Conservation (phyloP, 1,284 basidiomycete genomes). For the Neolentinus lepideus region DNA sequence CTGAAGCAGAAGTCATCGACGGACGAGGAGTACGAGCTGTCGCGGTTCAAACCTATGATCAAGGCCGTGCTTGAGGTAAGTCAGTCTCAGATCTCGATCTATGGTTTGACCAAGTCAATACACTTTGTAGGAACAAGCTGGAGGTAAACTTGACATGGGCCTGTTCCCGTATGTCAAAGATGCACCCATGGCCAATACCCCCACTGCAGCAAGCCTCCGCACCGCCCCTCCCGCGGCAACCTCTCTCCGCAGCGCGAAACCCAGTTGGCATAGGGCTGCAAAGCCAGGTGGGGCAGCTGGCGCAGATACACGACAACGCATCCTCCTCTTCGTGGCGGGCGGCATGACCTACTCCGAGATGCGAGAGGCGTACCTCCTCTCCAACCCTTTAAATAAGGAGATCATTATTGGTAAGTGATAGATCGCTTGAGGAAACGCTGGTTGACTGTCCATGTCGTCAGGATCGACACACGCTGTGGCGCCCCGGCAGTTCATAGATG, state of each 20-base stretch:
- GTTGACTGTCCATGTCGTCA: constrained; percentile 21
- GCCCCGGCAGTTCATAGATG: constrained; percentile 80
- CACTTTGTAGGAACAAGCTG: constrained; percentile 65
- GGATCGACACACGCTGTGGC: constrained; percentile 89
- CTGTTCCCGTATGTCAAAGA: constrained; percentile 93
- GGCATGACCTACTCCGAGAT: constrained; percentile 97
- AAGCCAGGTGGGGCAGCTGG: constrained; percentile 37
- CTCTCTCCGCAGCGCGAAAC: constrained; percentile 79
- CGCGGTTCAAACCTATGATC: constrained; percentile 86
- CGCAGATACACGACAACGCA: constrained; percentile 66
- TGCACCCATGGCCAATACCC: constrained; percentile 50
- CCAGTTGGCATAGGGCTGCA: constrained; percentile 77
- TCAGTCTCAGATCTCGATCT: not conserved
- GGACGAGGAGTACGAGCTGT: constrained; percentile 94
- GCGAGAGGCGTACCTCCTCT: constrained; percentile 80
- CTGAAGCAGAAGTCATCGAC: constrained; percentile 68
- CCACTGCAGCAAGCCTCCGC: constrained; percentile 38
- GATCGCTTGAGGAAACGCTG: not conserved
- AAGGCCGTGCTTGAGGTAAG: constrained; percentile 51
- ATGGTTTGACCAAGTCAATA: not conserved
- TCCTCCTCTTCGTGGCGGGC: constrained; percentile 90
- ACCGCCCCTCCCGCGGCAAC: constrained; percentile 46
- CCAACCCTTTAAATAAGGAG: constrained; percentile 74
- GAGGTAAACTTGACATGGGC: constrained; percentile 69
- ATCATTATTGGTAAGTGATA: constrained; percentile 75